Evolutionary conservation across 768 basidiomycete genomes (phyloP).

Genomic region (Crassisporium funariophilum): DNA sequence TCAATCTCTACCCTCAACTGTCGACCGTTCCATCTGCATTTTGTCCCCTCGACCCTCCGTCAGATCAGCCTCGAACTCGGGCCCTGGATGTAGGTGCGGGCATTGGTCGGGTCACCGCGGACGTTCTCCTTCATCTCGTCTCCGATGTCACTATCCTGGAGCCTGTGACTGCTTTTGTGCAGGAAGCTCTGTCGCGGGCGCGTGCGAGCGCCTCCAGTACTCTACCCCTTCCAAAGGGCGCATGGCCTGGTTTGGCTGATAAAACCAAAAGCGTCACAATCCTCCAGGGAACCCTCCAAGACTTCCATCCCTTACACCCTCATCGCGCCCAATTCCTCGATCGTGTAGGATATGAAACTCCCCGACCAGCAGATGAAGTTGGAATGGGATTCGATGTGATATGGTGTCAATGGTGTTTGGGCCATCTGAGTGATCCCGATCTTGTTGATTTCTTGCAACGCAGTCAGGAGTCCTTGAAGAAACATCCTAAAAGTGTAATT

Average conservation of each 20-base stretch:
- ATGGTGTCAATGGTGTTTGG: conserved; percentile 98
- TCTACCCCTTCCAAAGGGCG: conserved; percentile 22
- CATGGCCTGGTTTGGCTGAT: conserved; percentile 72
- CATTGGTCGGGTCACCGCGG: conserved; percentile 87
- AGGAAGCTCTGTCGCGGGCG: conserved; percentile 58
- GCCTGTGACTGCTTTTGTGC: conserved; percentile 79
- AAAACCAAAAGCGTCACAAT: conserved; percentile 74
- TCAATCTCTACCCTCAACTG: conserved; percentile 79
- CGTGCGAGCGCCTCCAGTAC: conserved; percentile 33
- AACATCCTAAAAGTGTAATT: conserved; percentile 56
- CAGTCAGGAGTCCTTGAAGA: conserved; percentile 56
- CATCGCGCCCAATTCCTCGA: conserved; percentile 54
- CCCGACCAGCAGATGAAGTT: conserved; percentile 45
- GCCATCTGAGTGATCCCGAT: conserved; percentile 78
- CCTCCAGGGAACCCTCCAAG: conserved; percentile 77
- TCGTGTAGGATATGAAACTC: conserved; percentile 64
- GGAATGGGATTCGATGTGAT: conserved; percentile 82
- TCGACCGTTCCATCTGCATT: conserved; percentile 76
- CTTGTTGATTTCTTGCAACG: conserved; percentile 76
- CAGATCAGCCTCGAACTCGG: conserved; percentile 42
- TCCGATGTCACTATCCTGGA: conserved; percentile 89
- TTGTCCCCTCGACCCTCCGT: conserved; percentile 41
- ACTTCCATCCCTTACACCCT: conserved; percentile 67
- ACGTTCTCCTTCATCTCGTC: conserved; percentile 88
- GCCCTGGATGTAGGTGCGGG: conserved; percentile 95